Evolutionary conservation across 1,139 yeast species (phyloP).

Genomic region (Yarrowia galli): DNA sequence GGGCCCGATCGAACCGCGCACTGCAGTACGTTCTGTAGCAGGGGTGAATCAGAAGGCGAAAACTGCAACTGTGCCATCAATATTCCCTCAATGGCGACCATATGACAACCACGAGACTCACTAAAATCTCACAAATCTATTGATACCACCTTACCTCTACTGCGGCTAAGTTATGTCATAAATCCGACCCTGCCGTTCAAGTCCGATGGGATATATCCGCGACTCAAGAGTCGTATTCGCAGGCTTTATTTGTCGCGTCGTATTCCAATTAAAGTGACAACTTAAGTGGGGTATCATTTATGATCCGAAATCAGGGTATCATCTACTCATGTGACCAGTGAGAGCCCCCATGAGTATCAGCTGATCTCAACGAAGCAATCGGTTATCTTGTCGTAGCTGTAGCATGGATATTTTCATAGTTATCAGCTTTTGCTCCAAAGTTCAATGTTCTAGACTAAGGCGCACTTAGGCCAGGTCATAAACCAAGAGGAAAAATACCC

Average conservation of each 20-base stretch:
- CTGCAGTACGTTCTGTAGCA: background rate
- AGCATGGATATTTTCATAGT: background rate
- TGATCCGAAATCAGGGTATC: background rate
- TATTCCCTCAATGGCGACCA: background rate
- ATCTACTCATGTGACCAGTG: background rate
- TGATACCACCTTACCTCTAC: background rate
- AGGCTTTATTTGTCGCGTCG: slow-evolving; percentile 17
- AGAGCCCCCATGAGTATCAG: background rate
- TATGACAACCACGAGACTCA: too few relatives aligned
- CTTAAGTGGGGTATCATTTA: slow-evolving; percentile 20
- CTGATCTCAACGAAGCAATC: background rate
- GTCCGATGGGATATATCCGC: slow-evolving; percentile 1
- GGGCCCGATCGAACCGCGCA: slow-evolving; percentile 15
- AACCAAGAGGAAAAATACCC: background rate
- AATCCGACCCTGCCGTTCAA: slow-evolving; percentile 14
- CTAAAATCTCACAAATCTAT: background rate
- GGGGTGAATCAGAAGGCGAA: background rate
- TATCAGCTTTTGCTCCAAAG: background rate
- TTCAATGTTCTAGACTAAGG: slow-evolving; percentile 14
- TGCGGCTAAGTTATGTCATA: background rate
- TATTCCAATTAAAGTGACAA: slow-evolving; percentile 25
- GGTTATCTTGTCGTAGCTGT: background rate
- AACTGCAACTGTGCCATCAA: background rate
- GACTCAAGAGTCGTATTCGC: slow-evolving; percentile 18
- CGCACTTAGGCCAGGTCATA: slow-evolving; percentile 15